Conservation (phyloP, 2,329 filamentous ascomycete species). For the Phoma herbarum region DNA sequence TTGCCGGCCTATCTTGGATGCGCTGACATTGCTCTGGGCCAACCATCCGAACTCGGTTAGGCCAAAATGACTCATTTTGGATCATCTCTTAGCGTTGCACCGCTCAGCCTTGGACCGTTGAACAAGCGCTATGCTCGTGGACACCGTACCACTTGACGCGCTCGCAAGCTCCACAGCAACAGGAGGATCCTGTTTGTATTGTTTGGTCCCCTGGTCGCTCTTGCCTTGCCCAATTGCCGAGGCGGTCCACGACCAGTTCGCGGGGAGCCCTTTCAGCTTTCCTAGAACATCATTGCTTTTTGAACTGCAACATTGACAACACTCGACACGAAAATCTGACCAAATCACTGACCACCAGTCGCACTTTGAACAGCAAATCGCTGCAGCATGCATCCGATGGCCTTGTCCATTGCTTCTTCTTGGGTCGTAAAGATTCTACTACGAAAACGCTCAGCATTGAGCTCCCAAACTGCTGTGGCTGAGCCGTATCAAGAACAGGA, state of each 20-base stretch:
- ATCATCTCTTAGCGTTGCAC: constrained; percentile 12
- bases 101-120: neutral
- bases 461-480: neutral
- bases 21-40: neutral
- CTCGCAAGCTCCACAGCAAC: neutral
- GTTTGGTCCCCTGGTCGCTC: neutral
- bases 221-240: neutral
- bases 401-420: neutral
- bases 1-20: neutral
- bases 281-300: neutral
- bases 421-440: neutral
- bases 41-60: neutral
- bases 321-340: neutral
- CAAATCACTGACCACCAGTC: neutral
- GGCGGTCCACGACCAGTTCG: neutral
- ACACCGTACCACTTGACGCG: neutral
- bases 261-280: neutral
- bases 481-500: neutral
- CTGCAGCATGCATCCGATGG: neutral
- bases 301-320: neutral
- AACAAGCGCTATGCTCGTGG: neutral
- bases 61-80: constrained; percentile 27
- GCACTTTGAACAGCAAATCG: neutral
- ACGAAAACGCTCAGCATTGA: neutral
- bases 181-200: constrained; percentile 2